Evolutionary conservation across 2,329 filamentous ascomycete genomes (phyloP), one percentile per base, ranked within the genome.

Genomic region (Cordyceps pruinosa): DNA sequence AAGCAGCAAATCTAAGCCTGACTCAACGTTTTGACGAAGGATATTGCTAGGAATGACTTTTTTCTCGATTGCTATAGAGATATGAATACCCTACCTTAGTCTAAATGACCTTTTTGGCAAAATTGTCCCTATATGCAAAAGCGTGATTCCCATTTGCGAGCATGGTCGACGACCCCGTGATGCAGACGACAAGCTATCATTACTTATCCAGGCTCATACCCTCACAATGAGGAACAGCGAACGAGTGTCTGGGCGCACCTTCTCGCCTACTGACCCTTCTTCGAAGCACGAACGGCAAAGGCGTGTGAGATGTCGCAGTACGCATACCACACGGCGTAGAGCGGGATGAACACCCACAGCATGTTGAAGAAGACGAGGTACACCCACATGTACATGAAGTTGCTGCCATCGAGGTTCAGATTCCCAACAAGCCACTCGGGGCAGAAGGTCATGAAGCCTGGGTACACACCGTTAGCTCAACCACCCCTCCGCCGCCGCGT

Each of bases 391-490:
- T 85, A 85, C 82, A 88, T 85, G 63, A 82, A 86, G 70, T 87
- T 87, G 71, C 77, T 83, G 19, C 76, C 76, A 67, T 87, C 82
- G 59, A 88, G 78, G 66, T 85, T 86, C 61, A 77, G 66, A 66
- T 78, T 87, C 52, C 77, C 78, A 2, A 77, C 81, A 13, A 88
- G 72, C 85, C 85, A 88, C 70, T 88, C 85, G 13, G 85, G 85
- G 69, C 80, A 84, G 66, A 88, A 88, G 0, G 85, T 88, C 81
- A 88, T 87, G 72, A 84, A 88, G 19, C 84, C 81, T 83, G 21
- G 39, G n/a, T 15, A 10, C 6, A 15, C 23, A 17, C 12, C 15
- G 21, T 54, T 12, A 41, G 34, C 13, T 26, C 46, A 41, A 21
- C 44, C 12, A 45, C 17, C 5, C 45, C 34, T 21, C 15, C n/a